Evolutionary conservation across 1,284 basidiomycete genomes (phyloP).

Genomic region (Neonothopanus nambi): DNA sequence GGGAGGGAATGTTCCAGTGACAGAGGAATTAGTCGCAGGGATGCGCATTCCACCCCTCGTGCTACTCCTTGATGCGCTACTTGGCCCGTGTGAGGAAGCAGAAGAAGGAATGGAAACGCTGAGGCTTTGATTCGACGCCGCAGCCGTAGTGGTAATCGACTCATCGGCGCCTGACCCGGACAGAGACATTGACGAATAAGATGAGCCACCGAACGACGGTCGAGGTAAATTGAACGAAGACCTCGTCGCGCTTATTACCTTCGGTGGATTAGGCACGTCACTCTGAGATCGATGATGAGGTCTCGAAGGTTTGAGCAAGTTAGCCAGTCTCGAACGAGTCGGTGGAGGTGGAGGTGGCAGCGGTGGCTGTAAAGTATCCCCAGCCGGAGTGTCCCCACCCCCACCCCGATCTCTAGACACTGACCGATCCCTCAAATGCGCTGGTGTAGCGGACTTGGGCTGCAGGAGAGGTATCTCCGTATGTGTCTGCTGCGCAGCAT

Average conservation of each 20-base stretch:
- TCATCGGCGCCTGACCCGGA: background rate
- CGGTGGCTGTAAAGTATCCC: background rate
- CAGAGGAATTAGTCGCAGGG: too few species aligned
- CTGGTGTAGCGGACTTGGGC: background rate
- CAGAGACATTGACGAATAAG: slow-evolving; percentile 3
- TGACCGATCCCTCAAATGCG: background rate
- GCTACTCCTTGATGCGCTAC: too few species aligned
- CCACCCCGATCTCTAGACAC: background rate
- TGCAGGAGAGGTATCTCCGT: slow-evolving; percentile 6
- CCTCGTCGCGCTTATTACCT: slow-evolving; percentile 24
- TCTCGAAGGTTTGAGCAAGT: slow-evolving; percentile 22
- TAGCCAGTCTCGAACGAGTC: slow-evolving; percentile 10
- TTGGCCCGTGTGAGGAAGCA: background rate
- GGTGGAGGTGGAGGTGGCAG: background rate
- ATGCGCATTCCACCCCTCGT: too few species aligned
- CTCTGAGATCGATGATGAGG: slow-evolving; percentile 38
- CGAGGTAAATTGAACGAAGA: slow-evolving; percentile 39
- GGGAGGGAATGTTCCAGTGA: slow-evolving; percentile 21
- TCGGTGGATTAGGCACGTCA: slow-evolving; percentile 27
- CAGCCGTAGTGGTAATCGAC: slow-evolving; percentile 4
- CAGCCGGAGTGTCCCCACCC: background rate
- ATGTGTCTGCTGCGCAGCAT: background rate
- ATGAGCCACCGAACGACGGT: slow-evolving; percentile 21
- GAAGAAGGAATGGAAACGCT: slow-evolving; percentile 1
- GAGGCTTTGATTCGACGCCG: slow-evolving; percentile 17